phyloP scores from a whole-genome alignment of 805 yeast genomes.

The Pichia thaimueangensis region DNA sequence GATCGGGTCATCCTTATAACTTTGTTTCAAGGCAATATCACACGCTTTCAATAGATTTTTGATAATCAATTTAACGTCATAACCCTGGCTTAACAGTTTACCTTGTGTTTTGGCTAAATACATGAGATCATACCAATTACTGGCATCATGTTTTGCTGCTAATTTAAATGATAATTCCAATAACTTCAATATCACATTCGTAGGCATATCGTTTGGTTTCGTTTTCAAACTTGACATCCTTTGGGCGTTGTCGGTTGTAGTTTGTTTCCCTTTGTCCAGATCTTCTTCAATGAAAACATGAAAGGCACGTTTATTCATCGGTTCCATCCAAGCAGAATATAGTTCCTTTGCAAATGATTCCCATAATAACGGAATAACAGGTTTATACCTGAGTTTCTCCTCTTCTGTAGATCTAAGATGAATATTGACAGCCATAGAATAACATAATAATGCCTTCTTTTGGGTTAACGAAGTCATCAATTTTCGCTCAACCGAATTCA shows the following conservation, averaged over 20 bases:
- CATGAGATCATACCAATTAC: conserved; percentile 59
- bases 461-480: conserved; percentile 56
- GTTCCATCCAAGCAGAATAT: conserved; percentile 51
- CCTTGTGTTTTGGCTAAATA: conserved; percentile 51
- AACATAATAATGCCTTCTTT: conserved; percentile 64
- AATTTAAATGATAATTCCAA: conserved; percentile 39
- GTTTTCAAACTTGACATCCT: not conserved
- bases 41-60: conserved; percentile 41
- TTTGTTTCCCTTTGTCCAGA: not conserved
- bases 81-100: conserved; percentile 34
- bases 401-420: conserved; percentile 21
- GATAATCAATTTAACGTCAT: conserved; percentile 28
- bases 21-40: conserved; percentile 31
- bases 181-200: conserved; percentile 21
- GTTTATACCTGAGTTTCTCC: conserved; percentile 22
- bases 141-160: conserved; percentile 38
- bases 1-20: conserved; percentile 44
- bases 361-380: conserved; percentile 42
- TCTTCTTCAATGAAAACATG: conserved; percentile 24
- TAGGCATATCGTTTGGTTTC: conserved; percentile 9
- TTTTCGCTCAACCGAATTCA: conserved; percentile 57
- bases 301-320: conserved; percentile 60
- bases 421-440: conserved; percentile 60
- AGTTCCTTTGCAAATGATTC: conserved; percentile 50
- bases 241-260: not conserved